These are phyloP conservation scores for Nitzschia sp. DNA, from an alignment of 108 stramenopile genomes.

Conservation along the genomic window DNA sequence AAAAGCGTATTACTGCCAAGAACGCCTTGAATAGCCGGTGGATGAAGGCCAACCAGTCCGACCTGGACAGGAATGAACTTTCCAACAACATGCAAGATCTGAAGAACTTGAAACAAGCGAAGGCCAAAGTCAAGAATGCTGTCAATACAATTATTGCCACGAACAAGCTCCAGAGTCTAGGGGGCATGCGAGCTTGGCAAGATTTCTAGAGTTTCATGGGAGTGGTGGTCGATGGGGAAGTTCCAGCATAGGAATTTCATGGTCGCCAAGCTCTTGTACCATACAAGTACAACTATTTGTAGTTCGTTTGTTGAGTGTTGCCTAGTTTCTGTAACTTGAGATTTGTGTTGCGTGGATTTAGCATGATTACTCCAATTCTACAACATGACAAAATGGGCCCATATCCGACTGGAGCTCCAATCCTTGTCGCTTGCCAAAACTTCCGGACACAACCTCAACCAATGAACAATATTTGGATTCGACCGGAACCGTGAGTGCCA, in stretches of 20 bases:
- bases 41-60: conserved; percentile 46
- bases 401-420: conserved; percentile 57
- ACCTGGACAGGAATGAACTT: conserved; percentile 31
- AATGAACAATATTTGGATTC: conserved; percentile 35
- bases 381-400: conserved; percentile 69
- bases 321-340: background rate
- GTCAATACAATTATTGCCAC: conserved; percentile 41
- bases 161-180: conserved; percentile 47
- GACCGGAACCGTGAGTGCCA: background rate
- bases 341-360: background rate
- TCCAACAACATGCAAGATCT: conserved; percentile 45
- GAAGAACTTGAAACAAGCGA: conserved; percentile 39
- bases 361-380: conserved; percentile 22
- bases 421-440: conserved; percentile 67
- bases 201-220: conserved; percentile 19
- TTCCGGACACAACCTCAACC: conserved; percentile 51
- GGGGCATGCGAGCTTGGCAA: conserved; percentile 33
- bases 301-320: too few relatives aligned
- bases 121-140: conserved; percentile 40
- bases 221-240: too few relatives aligned
- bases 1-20: conserved; percentile 65
- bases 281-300: too few relatives aligned
- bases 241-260: too few relatives aligned
- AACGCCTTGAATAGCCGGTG: conserved; percentile 76
- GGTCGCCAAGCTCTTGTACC: too few relatives aligned